These are phyloP conservation scores for Chaetomiaceae sp. DNA, from an alignment of 2,329 filamentous ascomycete species.

Conservation along the genomic window DNA sequence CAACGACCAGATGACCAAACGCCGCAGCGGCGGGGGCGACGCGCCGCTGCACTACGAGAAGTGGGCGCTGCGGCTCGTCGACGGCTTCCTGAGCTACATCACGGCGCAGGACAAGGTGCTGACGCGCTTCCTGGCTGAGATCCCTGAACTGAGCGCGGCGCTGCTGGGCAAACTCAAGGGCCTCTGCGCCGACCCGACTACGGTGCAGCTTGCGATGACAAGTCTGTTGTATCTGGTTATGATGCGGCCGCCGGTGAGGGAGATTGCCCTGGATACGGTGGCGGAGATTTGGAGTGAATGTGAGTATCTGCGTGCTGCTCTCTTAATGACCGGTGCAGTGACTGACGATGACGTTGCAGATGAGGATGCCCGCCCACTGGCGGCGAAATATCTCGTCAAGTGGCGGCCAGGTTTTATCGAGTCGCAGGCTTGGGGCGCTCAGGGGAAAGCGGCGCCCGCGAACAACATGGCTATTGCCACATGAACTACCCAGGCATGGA, in stretches of 20 bases:
- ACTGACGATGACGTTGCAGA: slow-evolving; percentile 32
- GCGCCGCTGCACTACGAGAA: slow-evolving; percentile 66
- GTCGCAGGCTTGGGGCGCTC: slow-evolving; percentile 22
- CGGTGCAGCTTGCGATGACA: slow-evolving; percentile 57
- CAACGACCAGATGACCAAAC: slow-evolving; percentile 59
- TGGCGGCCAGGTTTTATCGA: slow-evolving; percentile 52
- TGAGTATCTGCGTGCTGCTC: slow-evolving; percentile 34
- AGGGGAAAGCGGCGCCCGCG: slow-evolving; percentile 18
- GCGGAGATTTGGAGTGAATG: slow-evolving; percentile 62
- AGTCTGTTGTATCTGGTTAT: slow-evolving; percentile 62
- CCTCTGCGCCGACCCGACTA: slow-evolving; percentile 60
- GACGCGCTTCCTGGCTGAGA: slow-evolving; percentile 84
- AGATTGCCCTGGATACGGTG: slow-evolving; percentile 58
- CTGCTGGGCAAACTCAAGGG: slow-evolving; percentile 68
- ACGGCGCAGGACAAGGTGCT: slow-evolving; percentile 85
- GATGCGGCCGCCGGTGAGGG: slow-evolving; percentile 59
- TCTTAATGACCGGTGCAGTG: neutral
- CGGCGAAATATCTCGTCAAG: slow-evolving; percentile 55
- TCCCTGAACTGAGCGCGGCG: slow-evolving; percentile 68
- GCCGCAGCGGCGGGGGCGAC: slow-evolving; percentile 35
- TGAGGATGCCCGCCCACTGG: slow-evolving; percentile 57
- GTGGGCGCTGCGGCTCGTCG: slow-evolving; percentile 74
- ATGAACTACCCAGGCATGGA: neutral
- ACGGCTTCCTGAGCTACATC: slow-evolving; percentile 85
- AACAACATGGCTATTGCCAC: slow-evolving; percentile 12